These are phyloP conservation scores for Ganoderma boninense DNA, from an alignment of 1,284 basidiomycete species.

Conservation along the genomic window DNA sequence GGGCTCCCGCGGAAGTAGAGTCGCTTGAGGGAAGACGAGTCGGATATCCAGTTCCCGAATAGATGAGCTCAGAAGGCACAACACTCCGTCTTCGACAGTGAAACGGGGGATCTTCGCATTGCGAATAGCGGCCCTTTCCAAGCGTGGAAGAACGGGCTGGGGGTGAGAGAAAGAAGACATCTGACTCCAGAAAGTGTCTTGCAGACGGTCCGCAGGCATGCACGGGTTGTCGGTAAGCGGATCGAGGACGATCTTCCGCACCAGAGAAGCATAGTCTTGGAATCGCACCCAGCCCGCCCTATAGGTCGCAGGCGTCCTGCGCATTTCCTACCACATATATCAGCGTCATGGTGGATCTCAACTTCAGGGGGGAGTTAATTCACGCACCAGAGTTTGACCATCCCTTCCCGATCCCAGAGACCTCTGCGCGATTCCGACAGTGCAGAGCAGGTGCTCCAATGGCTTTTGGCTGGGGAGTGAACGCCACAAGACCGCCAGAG, in stretches of 20 bases:
- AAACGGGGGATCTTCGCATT: neutral
- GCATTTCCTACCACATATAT: neutral
- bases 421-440: neutral
- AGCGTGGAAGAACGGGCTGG: neutral
- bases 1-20: too few species aligned
- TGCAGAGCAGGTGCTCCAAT: neutral
- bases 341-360: neutral
- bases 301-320: neutral
- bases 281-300: neutral
- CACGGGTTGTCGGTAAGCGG: neutral
- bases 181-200: neutral
- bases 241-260: neutral
- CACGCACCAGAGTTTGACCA: neutral
- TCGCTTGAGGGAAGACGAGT: neutral
- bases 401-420: neutral
- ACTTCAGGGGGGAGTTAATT: neutral
- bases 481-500: neutral
- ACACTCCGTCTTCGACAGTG: neutral
- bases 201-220: neutral
- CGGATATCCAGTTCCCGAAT: neutral
- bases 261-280: neutral
- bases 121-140: neutral
- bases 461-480: neutral
- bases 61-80: neutral
- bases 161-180: neutral